These are phyloP conservation scores for Herpomyces periplanetae DNA, from an alignment of 2,329 filamentous ascomycete species.

Conservation along the genomic window DNA sequence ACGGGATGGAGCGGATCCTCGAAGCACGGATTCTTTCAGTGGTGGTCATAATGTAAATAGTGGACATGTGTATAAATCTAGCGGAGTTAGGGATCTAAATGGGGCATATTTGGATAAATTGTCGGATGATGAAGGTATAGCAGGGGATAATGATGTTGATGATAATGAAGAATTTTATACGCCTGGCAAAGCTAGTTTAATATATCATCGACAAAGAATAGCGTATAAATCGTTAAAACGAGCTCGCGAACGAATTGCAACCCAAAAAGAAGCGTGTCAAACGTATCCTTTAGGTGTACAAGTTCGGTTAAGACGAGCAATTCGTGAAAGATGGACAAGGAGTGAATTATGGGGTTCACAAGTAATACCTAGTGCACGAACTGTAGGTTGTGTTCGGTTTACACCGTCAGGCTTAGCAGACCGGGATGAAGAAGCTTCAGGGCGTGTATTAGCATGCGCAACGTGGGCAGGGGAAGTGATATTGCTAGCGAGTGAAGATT, in stretches of 20 bases:
- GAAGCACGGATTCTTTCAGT: constrained; percentile 19
- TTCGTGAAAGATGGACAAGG: constrained; percentile 40
- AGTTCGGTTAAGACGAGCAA: constrained; percentile 53
- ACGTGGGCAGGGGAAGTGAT: constrained; percentile 30
- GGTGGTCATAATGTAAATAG: constrained; percentile 15
- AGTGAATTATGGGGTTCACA: constrained; percentile 84
- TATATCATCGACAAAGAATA: constrained; percentile 37
- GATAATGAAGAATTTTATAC: constrained; percentile 88
- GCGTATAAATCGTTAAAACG: constrained; percentile 47
- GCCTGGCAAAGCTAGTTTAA: constrained; percentile 27
- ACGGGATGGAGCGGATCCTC: too few relatives aligned
- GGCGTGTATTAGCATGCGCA: constrained; percentile 46
- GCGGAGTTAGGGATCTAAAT: constrained; percentile 9
- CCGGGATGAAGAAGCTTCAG: constrained; percentile 72
- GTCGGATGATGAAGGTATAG: constrained; percentile 7
- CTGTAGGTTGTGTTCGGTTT: constrained; percentile 67
- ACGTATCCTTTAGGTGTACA: constrained; percentile 55
- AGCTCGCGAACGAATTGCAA: constrained; percentile 31
- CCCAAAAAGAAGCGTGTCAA: constrained; percentile 41
- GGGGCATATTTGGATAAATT: constrained; percentile 17
- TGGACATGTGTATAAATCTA: constrained; percentile 10
- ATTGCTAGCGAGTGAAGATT: constrained; percentile 53
- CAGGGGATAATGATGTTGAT: constrained; percentile 24
- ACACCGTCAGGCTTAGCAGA: constrained; percentile 50
- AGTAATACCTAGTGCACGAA: constrained; percentile 54